Evolutionary conservation across 2,329 filamentous ascomycete genomes (phyloP).

Genomic region (Colletotrichum sp.): DNA sequence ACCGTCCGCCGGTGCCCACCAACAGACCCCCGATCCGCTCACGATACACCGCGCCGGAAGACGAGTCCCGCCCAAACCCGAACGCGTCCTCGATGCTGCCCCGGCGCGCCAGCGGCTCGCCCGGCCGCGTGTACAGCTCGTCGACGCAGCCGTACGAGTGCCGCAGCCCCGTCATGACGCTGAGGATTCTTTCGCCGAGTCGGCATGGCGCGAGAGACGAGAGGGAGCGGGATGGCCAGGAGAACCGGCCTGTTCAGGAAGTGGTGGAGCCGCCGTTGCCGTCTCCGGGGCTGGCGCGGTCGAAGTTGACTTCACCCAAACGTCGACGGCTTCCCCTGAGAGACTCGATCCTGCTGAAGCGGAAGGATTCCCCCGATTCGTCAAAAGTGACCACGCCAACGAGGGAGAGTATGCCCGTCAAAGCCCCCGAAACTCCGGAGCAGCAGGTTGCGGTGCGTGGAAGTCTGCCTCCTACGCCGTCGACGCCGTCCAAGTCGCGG

Average conservation of each 20-base stretch:
- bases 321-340: constrained; percentile 3
- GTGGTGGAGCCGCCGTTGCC: background rate
- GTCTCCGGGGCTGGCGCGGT: background rate
- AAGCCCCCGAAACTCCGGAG: background rate
- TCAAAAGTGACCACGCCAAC: background rate
- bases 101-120: background rate
- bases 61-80: background rate
- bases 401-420: background rate
- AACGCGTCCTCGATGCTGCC: background rate
- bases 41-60: constrained; percentile 5
- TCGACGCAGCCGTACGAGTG: background rate
- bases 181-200: constrained; percentile 9
- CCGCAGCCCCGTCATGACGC: constrained; percentile 12
- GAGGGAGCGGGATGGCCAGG: background rate
- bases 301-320: background rate
- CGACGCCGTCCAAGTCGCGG: constrained; percentile 2
- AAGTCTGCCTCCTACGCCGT: background rate
- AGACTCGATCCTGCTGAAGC: constrained; percentile 11
- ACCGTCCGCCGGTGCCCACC: background rate
- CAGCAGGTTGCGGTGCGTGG: background rate
- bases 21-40: background rate
- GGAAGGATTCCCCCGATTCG: background rate
- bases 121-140: constrained; percentile 13
- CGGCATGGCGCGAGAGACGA: background rate
- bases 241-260: background rate